These are phyloP conservation scores for Agastache rugosa DNA, from an alignment of 257 asterid genomes.

Conservation along the genomic window DNA sequence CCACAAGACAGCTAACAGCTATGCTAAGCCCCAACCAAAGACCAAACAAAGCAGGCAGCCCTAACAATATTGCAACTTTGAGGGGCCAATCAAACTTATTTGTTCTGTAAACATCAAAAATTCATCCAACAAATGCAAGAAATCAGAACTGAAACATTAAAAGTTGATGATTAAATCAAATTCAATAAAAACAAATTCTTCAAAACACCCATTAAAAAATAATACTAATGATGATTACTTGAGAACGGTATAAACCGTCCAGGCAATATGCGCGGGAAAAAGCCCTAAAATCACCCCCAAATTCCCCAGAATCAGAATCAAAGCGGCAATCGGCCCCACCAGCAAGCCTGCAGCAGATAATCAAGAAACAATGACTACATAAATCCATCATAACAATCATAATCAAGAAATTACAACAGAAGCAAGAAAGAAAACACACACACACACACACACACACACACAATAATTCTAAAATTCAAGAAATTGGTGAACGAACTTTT, in stretches of 20 bases:
- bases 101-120: constrained; percentile 53
- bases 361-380: constrained; percentile 1
- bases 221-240: constrained; percentile 54
- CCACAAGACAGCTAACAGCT: constrained; percentile 80
- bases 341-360: constrained; percentile 64
- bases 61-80: constrained; percentile 75
- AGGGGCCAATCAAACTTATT: constrained; percentile 77
- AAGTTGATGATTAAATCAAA: no score
- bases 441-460: not conserved
- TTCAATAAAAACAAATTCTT: not conserved
- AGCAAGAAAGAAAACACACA: not conserved
- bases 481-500: constrained; percentile 62
- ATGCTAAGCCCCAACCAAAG: constrained; percentile 89
- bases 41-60: constrained; percentile 77
- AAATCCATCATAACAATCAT: constrained; percentile 5
- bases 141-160: not conserved
- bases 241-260: constrained; percentile 85
- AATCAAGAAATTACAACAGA: constrained; percentile 2
- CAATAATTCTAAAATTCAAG: not conserved
- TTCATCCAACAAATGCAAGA: not conserved
- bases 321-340: constrained; percentile 83
- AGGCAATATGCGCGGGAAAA: constrained; percentile 86
- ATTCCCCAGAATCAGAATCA: constrained; percentile 73
- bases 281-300: constrained; percentile 82
- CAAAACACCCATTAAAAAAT: not conserved